phyloP scores from a whole-genome alignment of 2,329 filamentous ascomycete species.

The Diaporthe velutina region DNA sequence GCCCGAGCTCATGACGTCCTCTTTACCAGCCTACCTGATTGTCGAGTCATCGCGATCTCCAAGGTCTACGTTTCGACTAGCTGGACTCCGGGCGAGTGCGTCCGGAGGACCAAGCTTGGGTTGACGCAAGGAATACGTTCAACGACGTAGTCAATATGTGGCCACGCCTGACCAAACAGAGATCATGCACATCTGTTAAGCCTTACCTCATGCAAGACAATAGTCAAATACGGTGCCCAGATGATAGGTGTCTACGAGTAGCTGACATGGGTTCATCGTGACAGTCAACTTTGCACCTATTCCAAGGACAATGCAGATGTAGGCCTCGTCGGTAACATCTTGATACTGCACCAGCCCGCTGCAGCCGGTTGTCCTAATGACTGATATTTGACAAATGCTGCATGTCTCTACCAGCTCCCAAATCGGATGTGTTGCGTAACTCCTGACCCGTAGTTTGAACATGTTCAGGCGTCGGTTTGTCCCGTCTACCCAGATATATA shows the following conservation, averaged over 20 bases:
- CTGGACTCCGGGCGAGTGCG: not conserved
- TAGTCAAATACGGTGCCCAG: not conserved
- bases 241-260: too few species aligned
- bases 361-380: not conserved
- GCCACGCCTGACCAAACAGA: too few species aligned
- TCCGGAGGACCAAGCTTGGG: not conserved
- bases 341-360: not conserved
- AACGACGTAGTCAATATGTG: too few species aligned
- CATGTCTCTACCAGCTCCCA: not conserved
- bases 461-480: constrained; percentile 14
- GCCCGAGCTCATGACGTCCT: not conserved
- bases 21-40: not conserved
- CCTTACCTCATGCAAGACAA: not conserved
- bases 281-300: not conserved
- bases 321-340: not conserved
- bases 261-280: not conserved
- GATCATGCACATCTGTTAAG: too few species aligned
- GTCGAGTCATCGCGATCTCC: not conserved
- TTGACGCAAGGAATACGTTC: too few species aligned
- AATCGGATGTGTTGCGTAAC: not conserved
- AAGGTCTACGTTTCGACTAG: not conserved
- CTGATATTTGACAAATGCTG: not conserved
- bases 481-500: constrained; percentile 29
- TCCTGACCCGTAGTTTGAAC: constrained; percentile 9
- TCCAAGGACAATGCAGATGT: not conserved